Evolutionary conservation across 2,329 filamentous ascomycete genomes (phyloP), one percentile per base, ranked within the genome.

Genomic region (Alternaria rosae): DNA sequence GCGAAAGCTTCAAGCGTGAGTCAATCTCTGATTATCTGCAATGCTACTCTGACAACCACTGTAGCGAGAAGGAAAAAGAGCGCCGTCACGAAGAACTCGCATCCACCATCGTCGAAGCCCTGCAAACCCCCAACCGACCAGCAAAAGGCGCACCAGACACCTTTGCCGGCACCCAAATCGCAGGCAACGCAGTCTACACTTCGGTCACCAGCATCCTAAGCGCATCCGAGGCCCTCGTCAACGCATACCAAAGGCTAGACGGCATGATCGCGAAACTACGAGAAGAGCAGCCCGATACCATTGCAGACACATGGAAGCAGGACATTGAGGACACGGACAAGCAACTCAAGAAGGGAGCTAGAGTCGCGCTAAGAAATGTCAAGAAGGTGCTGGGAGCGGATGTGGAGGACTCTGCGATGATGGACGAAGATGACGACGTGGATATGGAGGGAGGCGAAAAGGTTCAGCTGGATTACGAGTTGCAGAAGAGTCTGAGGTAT

Each of bases 281-380:
- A 9, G 61, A 66, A n/a, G 64, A 70, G 50, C 52, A 70, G 30
- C 52, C 63, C 6, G 61, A 67, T 8, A 20, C 62, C 3, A 35
- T 72, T 1, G 63, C 57, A 15, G 67, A 72, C 9, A 59, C 47
- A 17, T 78, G 75, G 75, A 54, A 68, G 53, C 47, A 67, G 10
- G 73, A 77, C 12, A 48, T 78, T 15, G 47, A 69, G 10, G 62
- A 74, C 8, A 66, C 65, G 7, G 67, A 71, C 38, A 66, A 54
- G 20, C 43, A 68, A 20, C 59, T 79, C 26, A 69, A 54, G n/a
- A 48, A 72, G 23, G 73, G 74, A 17, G 70, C 76, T 8, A 70
- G 68, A 50, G 68, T 65, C n/a, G 76, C 76, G 23, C 21, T 72
- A 54, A 69, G 63, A 23, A 71, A 74, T 41, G 68, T 77, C 17